Evolutionary conservation across 495 filamentous ascomycete genomes (phyloP).

Genomic region (Podospora comata): DNA sequence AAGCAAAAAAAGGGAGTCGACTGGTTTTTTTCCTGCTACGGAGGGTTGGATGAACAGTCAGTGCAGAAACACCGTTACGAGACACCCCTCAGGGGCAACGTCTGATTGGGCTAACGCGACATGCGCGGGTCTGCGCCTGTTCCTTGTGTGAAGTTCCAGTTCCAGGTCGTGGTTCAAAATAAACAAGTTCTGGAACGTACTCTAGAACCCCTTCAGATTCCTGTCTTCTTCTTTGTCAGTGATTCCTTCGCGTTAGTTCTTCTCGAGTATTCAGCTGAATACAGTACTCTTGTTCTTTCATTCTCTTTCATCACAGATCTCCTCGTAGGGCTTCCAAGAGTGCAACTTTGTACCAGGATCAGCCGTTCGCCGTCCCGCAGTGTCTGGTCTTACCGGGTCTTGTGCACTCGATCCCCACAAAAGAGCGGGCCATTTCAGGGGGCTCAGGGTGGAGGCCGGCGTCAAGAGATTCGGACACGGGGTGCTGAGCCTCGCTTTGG

Average conservation of each 20-base stretch:
- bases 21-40: slow-evolving; percentile 25
- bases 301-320: not conserved
- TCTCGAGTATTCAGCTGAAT: not conserved
- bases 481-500: not conserved
- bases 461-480: slow-evolving; percentile 10
- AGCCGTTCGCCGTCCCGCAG: slow-evolving; percentile 4
- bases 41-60: slow-evolving; percentile 16
- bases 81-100: slow-evolving; percentile 15
- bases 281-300: no score
- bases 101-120: slow-evolving; percentile 24
- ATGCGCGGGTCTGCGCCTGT: slow-evolving; percentile 25
- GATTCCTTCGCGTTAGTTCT: not conserved
- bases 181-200: slow-evolving; percentile 34
- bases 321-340: slow-evolving; percentile 5
- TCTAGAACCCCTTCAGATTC: not conserved
- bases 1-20: slow-evolving; percentile 9
- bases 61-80: slow-evolving; percentile 31
- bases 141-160: slow-evolving; percentile 16
- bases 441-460: slow-evolving; percentile 9
- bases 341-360: slow-evolving; percentile 17
- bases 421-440: slow-evolving; percentile 19
- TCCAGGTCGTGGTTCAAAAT: slow-evolving; percentile 29
- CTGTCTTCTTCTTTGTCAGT: slow-evolving; percentile 3
- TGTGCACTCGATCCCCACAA: not conserved
- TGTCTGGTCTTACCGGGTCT: not conserved